phyloP scores from a whole-genome alignment of 2,329 filamentous ascomycete genomes.

The Dactylellina drechsleri region DNA sequence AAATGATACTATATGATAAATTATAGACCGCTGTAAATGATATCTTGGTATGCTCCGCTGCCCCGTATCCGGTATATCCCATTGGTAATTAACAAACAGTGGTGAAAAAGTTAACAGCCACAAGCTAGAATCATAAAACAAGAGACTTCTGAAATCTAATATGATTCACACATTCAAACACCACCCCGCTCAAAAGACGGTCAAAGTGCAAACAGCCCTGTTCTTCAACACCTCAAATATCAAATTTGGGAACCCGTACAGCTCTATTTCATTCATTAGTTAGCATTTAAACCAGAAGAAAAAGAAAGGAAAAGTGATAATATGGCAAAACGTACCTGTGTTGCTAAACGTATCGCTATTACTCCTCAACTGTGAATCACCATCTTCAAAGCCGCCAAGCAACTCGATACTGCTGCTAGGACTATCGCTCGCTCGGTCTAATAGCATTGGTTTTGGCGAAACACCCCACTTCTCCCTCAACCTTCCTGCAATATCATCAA shows the following conservation, averaged over 20 bases:
- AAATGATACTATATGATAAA: no score
- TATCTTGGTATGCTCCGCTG: slow-evolving; percentile 18
- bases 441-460: slow-evolving; percentile 73
- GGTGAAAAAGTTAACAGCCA: neutral
- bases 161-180: slow-evolving; percentile 2
- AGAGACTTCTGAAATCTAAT: neutral
- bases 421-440: slow-evolving; percentile 90
- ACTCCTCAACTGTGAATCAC: slow-evolving; percentile 64
- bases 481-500: slow-evolving; percentile 70
- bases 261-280: slow-evolving; percentile 54
- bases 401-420: slow-evolving; percentile 89
- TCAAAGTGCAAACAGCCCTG: slow-evolving; percentile 86
- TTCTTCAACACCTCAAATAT: slow-evolving; percentile 97
- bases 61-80: neutral
- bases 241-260: slow-evolving; percentile 92
- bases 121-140: neutral
- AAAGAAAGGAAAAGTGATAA: neutral
- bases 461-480: slow-evolving; percentile 68
- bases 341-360: slow-evolving; percentile 63
- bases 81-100: slow-evolving; percentile 8
- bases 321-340: slow-evolving; percentile 49
- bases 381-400: slow-evolving; percentile 86
- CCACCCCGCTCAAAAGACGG: slow-evolving; percentile 74
- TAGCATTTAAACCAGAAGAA: neutral
- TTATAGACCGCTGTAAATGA: neutral